A percentile compares a stretch with the other conserved stretches of the same genome.
These are phyloP conservation scores for Paracamarosporium sp. DNA, from an alignment of 2,329 filamentous ascomycete species.

Conservation along the genomic window DNA sequence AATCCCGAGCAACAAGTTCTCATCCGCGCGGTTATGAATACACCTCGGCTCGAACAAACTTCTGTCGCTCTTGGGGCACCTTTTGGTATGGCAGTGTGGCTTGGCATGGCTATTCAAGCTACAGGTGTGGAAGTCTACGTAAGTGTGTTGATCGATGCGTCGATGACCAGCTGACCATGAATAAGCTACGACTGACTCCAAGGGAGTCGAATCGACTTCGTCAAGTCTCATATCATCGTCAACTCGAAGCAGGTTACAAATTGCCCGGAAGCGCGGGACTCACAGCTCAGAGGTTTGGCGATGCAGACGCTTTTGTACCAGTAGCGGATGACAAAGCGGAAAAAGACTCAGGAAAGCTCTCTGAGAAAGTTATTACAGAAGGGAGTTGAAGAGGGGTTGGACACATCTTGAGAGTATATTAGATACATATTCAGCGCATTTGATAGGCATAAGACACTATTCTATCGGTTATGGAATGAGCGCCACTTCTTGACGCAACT, in stretches of 20 bases:
- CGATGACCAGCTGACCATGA: background rate
- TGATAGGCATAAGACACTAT: too few species aligned
- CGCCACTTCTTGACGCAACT: too few species aligned
- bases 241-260: background rate
- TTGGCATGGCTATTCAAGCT: background rate
- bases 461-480: too few species aligned
- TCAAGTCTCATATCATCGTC: background rate
- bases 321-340: background rate
- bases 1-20: conserved; percentile 23
- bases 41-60: background rate
- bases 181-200: background rate
- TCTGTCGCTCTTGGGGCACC: background rate
- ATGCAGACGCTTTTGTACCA: background rate
- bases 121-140: background rate
- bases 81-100: background rate
- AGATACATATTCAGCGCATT: too few species aligned
- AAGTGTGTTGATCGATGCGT: background rate
- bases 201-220: background rate
- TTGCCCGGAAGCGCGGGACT: background rate
- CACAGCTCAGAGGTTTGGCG: background rate
- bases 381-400: background rate
- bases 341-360: background rate
- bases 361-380: background rate
- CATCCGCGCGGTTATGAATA: conserved; percentile 23
- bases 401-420: too few species aligned